Conservation (phyloP, 2,329 filamentous ascomycete species). For the Scedosporium dehoogii region DNA sequence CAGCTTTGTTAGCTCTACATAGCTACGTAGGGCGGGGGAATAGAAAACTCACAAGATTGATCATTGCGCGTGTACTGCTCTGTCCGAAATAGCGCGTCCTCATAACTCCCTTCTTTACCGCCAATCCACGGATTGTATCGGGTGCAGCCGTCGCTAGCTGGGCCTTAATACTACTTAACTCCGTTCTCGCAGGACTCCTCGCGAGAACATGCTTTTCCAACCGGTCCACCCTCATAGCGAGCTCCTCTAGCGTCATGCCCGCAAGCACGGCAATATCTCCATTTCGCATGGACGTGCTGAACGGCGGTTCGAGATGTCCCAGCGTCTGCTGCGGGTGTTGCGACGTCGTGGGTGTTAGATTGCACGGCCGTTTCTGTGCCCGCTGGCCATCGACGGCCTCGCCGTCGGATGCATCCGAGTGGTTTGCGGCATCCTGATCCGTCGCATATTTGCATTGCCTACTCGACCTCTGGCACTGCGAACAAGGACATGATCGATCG, state of each 20-base stretch:
- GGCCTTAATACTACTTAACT: constrained; percentile 18
- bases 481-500: constrained; percentile 45
- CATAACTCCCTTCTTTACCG: constrained; percentile 35
- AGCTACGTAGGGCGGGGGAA: not conserved
- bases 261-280: constrained; percentile 18
- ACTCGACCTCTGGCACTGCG: constrained; percentile 48
- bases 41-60: constrained; percentile 37
- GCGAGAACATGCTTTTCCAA: constrained; percentile 40
- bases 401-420: constrained; percentile 39
- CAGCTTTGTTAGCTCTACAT: not conserved
- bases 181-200: constrained; percentile 28
- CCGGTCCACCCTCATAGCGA: constrained; percentile 39
- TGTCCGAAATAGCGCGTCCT: constrained; percentile 43
- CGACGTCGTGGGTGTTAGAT: not conserved
- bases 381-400: constrained; percentile 23
- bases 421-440: constrained; percentile 34
- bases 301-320: not conserved
- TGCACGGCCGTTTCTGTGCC: constrained; percentile 25
- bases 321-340: not conserved
- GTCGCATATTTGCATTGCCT: constrained; percentile 42
- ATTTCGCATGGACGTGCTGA: constrained; percentile 12
- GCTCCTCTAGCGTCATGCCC: constrained; percentile 32
- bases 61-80: constrained; percentile 39
- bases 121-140: constrained; percentile 38
- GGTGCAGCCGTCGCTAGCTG: constrained; percentile 25